A percentile compares a stretch with the other conserved stretches of the same genome.
Conservation (phyloP, 345 rosid genomes). For the Pistacia atlantica region DNA sequence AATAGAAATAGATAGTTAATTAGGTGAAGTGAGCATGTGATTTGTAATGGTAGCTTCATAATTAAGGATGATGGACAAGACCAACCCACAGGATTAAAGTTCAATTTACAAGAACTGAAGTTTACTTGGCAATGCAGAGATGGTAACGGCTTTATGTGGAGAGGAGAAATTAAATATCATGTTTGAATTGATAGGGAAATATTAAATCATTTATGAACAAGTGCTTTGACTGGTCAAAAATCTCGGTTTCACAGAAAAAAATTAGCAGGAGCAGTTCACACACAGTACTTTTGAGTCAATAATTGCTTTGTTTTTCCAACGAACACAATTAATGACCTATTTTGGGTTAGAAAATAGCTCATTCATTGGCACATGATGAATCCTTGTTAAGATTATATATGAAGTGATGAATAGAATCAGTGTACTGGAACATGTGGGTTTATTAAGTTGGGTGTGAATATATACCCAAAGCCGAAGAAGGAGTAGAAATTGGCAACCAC, state of each 20-base stretch:
- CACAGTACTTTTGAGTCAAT: no score
- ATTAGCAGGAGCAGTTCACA: not conserved
- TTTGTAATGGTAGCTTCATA: slow-evolving; percentile 20
- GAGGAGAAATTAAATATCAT: not conserved
- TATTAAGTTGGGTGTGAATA: no score
- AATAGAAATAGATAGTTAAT: not conserved
- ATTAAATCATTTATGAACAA: not conserved
- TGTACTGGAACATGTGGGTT: no score
- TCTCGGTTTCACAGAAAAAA: slow-evolving; percentile 1
- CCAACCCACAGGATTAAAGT: slow-evolving; percentile 21
- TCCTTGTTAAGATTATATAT: no score
- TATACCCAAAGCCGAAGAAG: no score
- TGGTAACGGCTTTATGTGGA: not conserved
- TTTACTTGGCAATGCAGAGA: not conserved
- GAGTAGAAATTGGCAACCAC: not conserved
- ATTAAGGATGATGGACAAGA: slow-evolving; percentile 10
- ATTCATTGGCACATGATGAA: slow-evolving; percentile 10
- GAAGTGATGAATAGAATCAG: no score
- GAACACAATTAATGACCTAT: not conserved
- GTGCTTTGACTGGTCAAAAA: slow-evolving; percentile 21
- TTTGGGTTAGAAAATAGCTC: not conserved
- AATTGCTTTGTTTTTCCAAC: no score
- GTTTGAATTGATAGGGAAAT: not conserved
- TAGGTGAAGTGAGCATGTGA: slow-evolving; percentile 43
- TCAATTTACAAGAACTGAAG: slow-evolving; percentile 13